Conservation (phyloP, 345 rosid species). For the Cardamine resedifolia region DNA sequence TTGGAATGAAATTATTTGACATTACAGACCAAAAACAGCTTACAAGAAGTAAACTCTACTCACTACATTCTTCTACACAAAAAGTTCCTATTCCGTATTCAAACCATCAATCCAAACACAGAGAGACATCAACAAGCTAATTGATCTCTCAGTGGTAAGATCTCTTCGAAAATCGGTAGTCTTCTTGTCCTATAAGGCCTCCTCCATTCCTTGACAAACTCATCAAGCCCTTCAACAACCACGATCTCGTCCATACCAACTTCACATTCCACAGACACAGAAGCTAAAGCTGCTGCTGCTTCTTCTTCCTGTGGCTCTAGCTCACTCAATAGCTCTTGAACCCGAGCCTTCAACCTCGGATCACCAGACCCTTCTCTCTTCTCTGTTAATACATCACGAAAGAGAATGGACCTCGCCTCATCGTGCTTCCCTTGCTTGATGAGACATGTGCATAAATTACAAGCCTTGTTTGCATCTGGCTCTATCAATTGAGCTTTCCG, state of each 20-base stretch:
- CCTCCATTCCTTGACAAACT: constrained; percentile 60
- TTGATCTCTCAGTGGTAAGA: constrained; percentile 78
- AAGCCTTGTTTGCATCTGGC: constrained; percentile 88
- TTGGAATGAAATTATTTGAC: neutral
- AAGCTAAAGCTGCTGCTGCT: neutral
- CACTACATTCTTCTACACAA: constrained; percentile 12
- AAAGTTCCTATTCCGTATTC: constrained; percentile 7
- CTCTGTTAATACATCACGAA: constrained; percentile 43
- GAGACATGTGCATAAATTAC: constrained; percentile 73
- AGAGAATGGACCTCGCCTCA: constrained; percentile 54
- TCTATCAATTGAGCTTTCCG: constrained; percentile 75
- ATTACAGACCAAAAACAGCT: constrained; percentile 21
- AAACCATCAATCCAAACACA: constrained; percentile 17
- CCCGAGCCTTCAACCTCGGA: constrained; percentile 51
- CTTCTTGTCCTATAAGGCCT: constrained; percentile 64
- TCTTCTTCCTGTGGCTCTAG: constrained; percentile 32
- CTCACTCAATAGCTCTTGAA: constrained; percentile 50
- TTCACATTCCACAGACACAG: constrained; percentile 35
- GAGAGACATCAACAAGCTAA: constrained; percentile 60
- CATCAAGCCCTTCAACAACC: constrained; percentile 58
- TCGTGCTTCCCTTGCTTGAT: constrained; percentile 56
- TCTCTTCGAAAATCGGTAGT: constrained; percentile 87
- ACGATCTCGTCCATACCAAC: constrained; percentile 44
- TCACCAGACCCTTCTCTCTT: constrained; percentile 54
- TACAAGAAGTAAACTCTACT: constrained; percentile 34